These are phyloP conservation scores for Fomitopsis pulvina DNA, from an alignment of 768 basidiomycete species.

Conservation along the genomic window DNA sequence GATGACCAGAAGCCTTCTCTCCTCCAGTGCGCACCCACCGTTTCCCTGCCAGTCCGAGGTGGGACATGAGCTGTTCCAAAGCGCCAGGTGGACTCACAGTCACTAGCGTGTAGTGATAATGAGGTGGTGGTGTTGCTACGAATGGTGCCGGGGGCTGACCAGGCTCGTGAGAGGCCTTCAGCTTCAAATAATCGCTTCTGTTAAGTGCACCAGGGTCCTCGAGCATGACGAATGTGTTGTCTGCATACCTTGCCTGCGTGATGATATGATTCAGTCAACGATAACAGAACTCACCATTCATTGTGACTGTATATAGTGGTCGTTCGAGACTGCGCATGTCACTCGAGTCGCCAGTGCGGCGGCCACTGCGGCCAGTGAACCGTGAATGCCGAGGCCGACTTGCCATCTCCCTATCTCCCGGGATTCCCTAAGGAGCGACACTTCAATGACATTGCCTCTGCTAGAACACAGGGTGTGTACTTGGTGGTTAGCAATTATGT, in stretches of 20 bases:
- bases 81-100: constrained; percentile 70
- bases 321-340: constrained; percentile 52
- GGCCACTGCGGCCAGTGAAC: no score
- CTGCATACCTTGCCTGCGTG: constrained; percentile 7
- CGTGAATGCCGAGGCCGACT: constrained; percentile 64
- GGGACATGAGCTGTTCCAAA: constrained; percentile 66
- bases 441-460: background rate
- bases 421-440: constrained; percentile 41
- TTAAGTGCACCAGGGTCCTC: constrained; percentile 70
- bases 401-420: constrained; percentile 62
- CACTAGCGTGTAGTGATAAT: constrained; percentile 72
- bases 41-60: constrained; percentile 46
- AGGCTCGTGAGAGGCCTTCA: constrained; percentile 7
- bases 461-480: constrained; percentile 25
- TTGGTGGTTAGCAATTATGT: constrained; percentile 66
- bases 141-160: constrained; percentile 5
- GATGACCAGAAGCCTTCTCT: constrained; percentile 48
- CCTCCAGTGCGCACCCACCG: constrained; percentile 46
- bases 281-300: constrained; percentile 37
- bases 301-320: constrained; percentile 68
- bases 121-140: constrained; percentile 29
- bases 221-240: constrained; percentile 72
- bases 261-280: background rate
- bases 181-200: background rate
- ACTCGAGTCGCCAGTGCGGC: no score